Evolutionary conservation across 129 eudicot genomes (phyloP).

Genomic region (Escallonia herrerae): DNA sequence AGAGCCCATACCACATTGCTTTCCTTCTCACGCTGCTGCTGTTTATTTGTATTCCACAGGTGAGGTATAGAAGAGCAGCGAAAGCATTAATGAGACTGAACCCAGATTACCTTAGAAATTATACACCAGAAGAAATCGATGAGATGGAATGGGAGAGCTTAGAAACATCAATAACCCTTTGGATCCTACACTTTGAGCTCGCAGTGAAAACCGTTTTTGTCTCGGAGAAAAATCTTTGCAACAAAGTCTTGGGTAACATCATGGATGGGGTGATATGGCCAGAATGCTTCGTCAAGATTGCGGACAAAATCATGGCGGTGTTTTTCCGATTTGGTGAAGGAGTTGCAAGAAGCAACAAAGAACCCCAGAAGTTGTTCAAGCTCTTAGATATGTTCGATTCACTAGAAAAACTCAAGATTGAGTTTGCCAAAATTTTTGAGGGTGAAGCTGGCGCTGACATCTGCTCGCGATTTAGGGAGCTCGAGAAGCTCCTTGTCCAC

Average conservation of each 20-base stretch:
- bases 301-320: slow-evolving; percentile 88
- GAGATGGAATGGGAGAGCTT: slow-evolving; percentile 70
- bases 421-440: slow-evolving; percentile 47
- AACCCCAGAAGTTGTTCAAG: slow-evolving; percentile 78
- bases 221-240: slow-evolving; percentile 62
- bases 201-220: slow-evolving; percentile 59
- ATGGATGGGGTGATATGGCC: slow-evolving; percentile 70
- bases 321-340: slow-evolving; percentile 86
- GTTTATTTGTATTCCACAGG: slow-evolving; percentile 22
- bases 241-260: slow-evolving; percentile 53
- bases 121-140: slow-evolving; percentile 64
- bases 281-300: slow-evolving; percentile 67
- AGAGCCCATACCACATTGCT: too few relatives aligned
- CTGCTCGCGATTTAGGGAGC: slow-evolving; percentile 53
- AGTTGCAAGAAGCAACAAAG: slow-evolving; percentile 74
- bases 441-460: slow-evolving; percentile 76
- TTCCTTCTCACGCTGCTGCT: too few relatives aligned
- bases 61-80: slow-evolving; percentile 78
- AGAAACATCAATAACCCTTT: slow-evolving; percentile 63
- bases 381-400: slow-evolving; percentile 79
- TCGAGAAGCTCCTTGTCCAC: slow-evolving; percentile 68
- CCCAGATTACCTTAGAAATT: slow-evolving; percentile 67
- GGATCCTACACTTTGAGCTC: slow-evolving; percentile 81
- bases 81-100: slow-evolving; percentile 70
- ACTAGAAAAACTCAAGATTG: slow-evolving; percentile 45